Percentiles rank a stretch among this genome's conserved stretches.
phyloP scores from a whole-genome alignment of 176 grass and related monocot species.

The Carex cristatella region DNA sequence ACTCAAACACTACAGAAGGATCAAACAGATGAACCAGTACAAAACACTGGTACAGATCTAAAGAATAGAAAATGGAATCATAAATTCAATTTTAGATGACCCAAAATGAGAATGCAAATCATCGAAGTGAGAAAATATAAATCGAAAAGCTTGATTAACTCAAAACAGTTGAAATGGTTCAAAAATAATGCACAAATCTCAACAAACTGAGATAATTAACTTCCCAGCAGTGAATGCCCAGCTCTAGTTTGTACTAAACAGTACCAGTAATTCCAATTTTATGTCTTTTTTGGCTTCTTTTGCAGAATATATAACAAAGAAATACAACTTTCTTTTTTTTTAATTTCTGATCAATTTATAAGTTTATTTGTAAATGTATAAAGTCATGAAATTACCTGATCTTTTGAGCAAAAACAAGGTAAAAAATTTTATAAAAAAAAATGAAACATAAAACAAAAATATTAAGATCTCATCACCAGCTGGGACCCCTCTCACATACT shows the following conservation, averaged over 20 bases:
- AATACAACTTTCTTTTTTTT: background rate
- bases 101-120: background rate
- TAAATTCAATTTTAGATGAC: background rate
- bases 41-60: background rate
- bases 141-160: background rate
- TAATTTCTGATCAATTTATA: background rate
- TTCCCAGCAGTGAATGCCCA: background rate
- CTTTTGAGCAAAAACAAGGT: background rate
- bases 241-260: background rate
- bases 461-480: background rate
- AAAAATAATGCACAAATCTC: background rate
- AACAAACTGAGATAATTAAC: background rate
- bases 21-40: background rate
- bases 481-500: background rate
- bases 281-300: background rate
- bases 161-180: background rate
- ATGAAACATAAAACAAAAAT: background rate
- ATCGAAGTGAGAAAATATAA: background rate
- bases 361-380: background rate
- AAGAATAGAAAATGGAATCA: background rate
- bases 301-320: background rate
- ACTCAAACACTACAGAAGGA: background rate
- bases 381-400: background rate
- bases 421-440: background rate
- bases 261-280: background rate